These are phyloP conservation scores for Microsporum ferrugineum DNA, from an alignment of 2,329 filamentous ascomycete species.

Conservation along the genomic window DNA sequence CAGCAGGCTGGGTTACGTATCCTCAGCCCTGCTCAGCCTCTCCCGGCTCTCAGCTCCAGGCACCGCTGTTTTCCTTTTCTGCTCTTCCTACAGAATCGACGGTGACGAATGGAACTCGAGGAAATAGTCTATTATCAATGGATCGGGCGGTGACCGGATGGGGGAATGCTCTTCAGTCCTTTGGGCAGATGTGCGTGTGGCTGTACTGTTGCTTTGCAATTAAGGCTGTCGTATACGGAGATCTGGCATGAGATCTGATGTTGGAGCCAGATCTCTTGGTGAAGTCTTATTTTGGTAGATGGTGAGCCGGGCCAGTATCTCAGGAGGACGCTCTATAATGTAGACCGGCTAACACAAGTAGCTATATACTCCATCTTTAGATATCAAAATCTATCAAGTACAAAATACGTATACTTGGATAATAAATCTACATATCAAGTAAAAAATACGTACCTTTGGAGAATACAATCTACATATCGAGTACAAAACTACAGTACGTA, in stretches of 20 bases:
- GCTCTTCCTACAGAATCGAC: background rate
- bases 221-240: background rate
- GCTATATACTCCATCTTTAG: too few relatives aligned
- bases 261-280: too few relatives aligned
- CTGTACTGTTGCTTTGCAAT: too few relatives aligned
- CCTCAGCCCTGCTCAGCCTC: background rate
- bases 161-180: background rate
- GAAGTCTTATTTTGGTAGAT: too few relatives aligned
- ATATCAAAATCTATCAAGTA: background rate
- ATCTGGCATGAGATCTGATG: background rate
- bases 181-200: too few relatives aligned
- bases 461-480: background rate
- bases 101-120: background rate
- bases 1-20: background rate
- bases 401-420: background rate
- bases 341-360: too few relatives aligned
- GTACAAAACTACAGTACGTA: background rate
- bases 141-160: background rate
- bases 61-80: background rate
- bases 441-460: background rate
- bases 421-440: background rate
- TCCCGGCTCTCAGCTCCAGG: background rate
- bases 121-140: background rate
- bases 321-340: background rate
- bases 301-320: too few relatives aligned